Conservation (phyloP, 139 green algal genomes). For the Spirogloea muscicola region DNA sequence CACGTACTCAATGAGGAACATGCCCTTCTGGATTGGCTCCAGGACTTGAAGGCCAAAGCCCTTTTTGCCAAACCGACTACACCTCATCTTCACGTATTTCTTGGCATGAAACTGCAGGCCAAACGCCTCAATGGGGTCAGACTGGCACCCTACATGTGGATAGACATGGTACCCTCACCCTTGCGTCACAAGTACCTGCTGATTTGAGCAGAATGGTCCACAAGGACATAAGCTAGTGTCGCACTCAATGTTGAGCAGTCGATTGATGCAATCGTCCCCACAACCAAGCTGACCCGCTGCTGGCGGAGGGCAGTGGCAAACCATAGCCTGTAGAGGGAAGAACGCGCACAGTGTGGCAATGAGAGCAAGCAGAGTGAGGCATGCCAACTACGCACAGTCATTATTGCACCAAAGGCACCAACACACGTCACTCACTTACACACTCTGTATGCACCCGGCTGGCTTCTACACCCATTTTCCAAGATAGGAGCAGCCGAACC, state of each 20-base stretch:
- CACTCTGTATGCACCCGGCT: too few relatives aligned
- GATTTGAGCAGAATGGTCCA: slow-evolving; percentile 85
- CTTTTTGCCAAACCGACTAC: slow-evolving; percentile 53
- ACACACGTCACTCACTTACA: too few relatives aligned
- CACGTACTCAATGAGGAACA: slow-evolving; percentile 46
- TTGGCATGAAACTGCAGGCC: slow-evolving; percentile 69
- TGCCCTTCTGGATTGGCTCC: background rate
- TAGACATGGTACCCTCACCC: too few relatives aligned
- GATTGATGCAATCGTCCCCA: slow-evolving; percentile 88
- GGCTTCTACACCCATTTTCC: too few relatives aligned
- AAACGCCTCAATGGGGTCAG: too few relatives aligned
- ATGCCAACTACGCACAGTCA: too few relatives aligned
- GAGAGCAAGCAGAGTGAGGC: too few relatives aligned
- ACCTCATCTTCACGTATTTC: slow-evolving; percentile 70
- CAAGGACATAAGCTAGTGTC: slow-evolving; percentile 80
- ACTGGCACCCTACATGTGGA: too few relatives aligned
- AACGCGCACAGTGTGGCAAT: too few relatives aligned
- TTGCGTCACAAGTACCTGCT: slow-evolving; percentile 55
- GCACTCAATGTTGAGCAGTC: slow-evolving; percentile 91
- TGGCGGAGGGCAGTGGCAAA: slow-evolving; percentile 17
- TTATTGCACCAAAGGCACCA: too few relatives aligned
- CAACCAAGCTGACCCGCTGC: too few relatives aligned
- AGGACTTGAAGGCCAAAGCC: slow-evolving; percentile 18
- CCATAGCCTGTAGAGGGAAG: slow-evolving; percentile 22
- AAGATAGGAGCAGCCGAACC: too few relatives aligned